Evolutionary conservation across 148 eudicot species (phyloP).

Genomic region (Beta vulgaris): DNA sequence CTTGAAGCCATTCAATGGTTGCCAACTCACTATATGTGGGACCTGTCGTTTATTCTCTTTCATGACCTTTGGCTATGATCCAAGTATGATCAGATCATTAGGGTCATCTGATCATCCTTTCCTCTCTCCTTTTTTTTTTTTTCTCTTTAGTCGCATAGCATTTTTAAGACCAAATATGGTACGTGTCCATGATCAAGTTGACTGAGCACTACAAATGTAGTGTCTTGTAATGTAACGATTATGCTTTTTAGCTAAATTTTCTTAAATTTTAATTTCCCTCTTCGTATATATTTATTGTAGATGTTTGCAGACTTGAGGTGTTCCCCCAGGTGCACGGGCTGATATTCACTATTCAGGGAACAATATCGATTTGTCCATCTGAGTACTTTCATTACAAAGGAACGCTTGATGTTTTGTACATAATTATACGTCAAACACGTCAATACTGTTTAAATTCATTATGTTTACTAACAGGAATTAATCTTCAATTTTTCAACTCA

Average conservation of each 20-base stretch:
- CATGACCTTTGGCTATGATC: too few species aligned
- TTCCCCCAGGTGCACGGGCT: slow-evolving; percentile 89
- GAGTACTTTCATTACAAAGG: slow-evolving; percentile 98
- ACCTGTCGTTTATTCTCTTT: too few species aligned
- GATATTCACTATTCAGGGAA: slow-evolving; percentile 95
- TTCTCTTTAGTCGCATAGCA: slow-evolving; percentile 85
- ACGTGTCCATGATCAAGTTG: slow-evolving; percentile 17
- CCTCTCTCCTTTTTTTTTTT: too few species aligned
- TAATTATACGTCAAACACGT: slow-evolving; percentile 93
- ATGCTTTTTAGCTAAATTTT: background rate
- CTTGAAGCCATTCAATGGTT: too few species aligned
- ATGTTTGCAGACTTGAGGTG: slow-evolving; percentile 98
- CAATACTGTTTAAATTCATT: slow-evolving; percentile 7
- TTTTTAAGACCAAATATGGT: slow-evolving; percentile 96
- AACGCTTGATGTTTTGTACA: slow-evolving; percentile 82
- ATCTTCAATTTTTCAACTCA: background rate
- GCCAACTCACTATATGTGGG: too few species aligned
- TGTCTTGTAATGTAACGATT: background rate
- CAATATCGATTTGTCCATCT: slow-evolving; percentile 89
- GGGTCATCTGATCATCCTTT: too few species aligned
- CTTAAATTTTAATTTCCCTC: background rate
- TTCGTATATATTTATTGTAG: slow-evolving; percentile 31
- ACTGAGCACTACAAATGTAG: background rate
- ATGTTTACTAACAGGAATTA: background rate
- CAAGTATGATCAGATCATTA: too few species aligned